phyloP scores from a whole-genome alignment of 306 rosid genomes.

The Quercus cerris region DNA sequence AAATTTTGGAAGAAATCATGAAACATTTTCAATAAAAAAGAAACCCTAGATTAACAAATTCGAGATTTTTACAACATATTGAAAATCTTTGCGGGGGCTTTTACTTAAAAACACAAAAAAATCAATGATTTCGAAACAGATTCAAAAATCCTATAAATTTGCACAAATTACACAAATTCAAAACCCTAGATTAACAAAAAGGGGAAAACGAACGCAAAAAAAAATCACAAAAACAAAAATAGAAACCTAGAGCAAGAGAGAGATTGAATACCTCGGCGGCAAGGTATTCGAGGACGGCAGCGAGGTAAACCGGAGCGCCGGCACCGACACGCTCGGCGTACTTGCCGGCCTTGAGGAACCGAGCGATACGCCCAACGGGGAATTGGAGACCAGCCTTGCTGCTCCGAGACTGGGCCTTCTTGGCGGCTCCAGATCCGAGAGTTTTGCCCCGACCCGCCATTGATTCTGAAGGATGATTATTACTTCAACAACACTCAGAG shows the following conservation, averaged over 20 bases:
- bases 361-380: conserved; percentile 91
- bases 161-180: background rate
- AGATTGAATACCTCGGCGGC: conserved; percentile 68
- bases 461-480: background rate
- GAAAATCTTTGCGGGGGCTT: background rate
- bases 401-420: conserved; percentile 83
- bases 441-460: conserved; percentile 89
- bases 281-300: conserved; percentile 87
- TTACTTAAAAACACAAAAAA: background rate
- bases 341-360: conserved; percentile 84
- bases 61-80: no score
- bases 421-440: conserved; percentile 63
- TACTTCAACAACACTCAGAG: no score
- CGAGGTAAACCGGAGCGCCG: conserved; percentile 92
- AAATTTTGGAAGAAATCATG: no score
- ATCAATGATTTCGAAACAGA: no score
- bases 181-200: conserved; percentile 38
- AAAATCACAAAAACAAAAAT: background rate
- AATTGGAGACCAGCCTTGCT: conserved; percentile 91
- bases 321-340: conserved; percentile 93
- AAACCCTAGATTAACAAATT: background rate
- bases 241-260: background rate
- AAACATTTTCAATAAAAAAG: background rate
- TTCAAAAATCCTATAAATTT: background rate
- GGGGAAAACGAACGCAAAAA: background rate